Percentiles rank a stretch among this genome's conserved stretches.
phyloP scores from a whole-genome alignment of 106 monocot species.

The Ottelia alismoides region DNA sequence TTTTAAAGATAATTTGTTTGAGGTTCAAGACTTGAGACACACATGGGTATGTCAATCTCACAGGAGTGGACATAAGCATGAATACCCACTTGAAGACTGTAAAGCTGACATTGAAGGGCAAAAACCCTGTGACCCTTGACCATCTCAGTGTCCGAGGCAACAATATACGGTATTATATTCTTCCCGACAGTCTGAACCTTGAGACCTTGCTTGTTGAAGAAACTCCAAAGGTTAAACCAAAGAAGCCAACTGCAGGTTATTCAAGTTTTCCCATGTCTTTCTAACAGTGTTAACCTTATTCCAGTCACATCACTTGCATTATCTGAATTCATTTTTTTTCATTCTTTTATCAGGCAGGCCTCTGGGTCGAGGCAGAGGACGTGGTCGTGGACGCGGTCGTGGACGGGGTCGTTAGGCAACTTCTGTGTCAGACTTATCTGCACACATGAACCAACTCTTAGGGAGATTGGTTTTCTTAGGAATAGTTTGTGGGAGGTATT shows the following conservation, averaged over 20 bases:
- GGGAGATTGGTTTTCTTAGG: too few relatives aligned
- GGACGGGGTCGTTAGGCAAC: slow-evolving; percentile 49
- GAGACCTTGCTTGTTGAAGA: slow-evolving; percentile 68
- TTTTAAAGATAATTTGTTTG: too few relatives aligned
- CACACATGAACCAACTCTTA: too few relatives aligned
- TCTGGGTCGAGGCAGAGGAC: slow-evolving; percentile 50
- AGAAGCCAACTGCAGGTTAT: slow-evolving; percentile 73
- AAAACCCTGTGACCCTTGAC: slow-evolving; percentile 70
- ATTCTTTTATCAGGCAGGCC: slow-evolving; percentile 35
- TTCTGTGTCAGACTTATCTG: too few relatives aligned
- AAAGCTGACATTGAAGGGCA: slow-evolving; percentile 71
- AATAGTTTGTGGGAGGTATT: too few relatives aligned
- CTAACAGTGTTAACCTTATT: background rate
- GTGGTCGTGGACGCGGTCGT: slow-evolving; percentile 59
- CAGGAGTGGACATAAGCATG: too few relatives aligned
- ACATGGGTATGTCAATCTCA: too few relatives aligned
- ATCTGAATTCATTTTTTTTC: background rate
- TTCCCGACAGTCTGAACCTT: slow-evolving; percentile 82
- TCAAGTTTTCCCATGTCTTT: background rate
- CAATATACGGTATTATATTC: slow-evolving; percentile 78
- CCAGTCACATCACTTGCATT: background rate
- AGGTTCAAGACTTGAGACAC: too few relatives aligned
- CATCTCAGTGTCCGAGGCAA: slow-evolving; percentile 79
- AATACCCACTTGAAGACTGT: slow-evolving; percentile 79
- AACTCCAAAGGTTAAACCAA: slow-evolving; percentile 65